Base-by-base conservation (phyloP, 495 filamentous ascomycete genomes). In the Lasiosphaeria hispida region DNA sequence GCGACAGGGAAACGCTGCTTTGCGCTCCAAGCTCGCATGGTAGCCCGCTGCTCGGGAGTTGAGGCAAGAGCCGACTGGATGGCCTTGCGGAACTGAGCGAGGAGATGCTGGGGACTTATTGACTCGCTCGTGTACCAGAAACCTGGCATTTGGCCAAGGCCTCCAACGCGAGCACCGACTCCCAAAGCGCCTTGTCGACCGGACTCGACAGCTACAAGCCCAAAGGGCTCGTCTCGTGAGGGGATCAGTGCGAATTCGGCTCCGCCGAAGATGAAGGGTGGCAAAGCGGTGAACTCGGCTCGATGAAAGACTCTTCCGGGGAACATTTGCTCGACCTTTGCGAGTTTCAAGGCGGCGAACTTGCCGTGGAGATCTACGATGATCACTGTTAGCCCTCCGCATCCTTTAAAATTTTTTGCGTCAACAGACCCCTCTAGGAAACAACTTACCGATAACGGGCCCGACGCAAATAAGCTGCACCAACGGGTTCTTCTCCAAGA, bases 221-320 rank as follows among this genome's bases (percentile, higher is more conserved):
- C 88, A 60, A 92, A 92, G 0, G 88, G 88, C 67, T 92, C 88
- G 60, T 92, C 88, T 55, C 88, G 83, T 15, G 86, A 89, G 7
- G 88, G 88, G 55, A 92, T 91, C 34, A 92, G 74, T 11, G 88
- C 87, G 59, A 92, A 91, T 48, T 92, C 88, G 15, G 88, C 87
- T 14, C 88, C 88, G 48, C 83, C 87, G 72, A 91, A 91, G 60
- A 92, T 85, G 69, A 80, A 91, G 0, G 86, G 84, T 10, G 87
- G 88, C 1, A 92, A 74, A 0, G 83, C 80, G 0, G 87, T 91
- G 67, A 91, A 91, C 68, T 91, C 85, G 5, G 88, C 88, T 70
- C 84, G 89, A 11, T 85, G 89, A 70, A 75, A 91, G 0, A 92
- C 88, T 4, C 88, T 73, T 13, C 82, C 82, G 13, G 88, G 87